Conservation (phyloP, 306 rosid genomes). For the Prunus davidiana region DNA sequence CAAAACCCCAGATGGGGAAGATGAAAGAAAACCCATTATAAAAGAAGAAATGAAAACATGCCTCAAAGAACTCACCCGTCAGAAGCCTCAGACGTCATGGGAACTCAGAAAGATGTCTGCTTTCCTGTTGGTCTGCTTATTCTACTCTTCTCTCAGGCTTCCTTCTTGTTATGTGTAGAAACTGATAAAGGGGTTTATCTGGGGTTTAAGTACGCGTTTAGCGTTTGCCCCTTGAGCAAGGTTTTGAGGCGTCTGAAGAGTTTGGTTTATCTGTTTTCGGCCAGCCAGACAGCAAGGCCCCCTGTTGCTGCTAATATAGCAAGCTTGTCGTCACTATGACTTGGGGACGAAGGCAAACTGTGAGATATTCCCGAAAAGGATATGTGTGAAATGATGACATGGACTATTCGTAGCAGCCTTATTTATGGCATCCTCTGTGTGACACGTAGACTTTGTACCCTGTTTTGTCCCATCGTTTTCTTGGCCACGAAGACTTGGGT, state of each 20-base stretch:
- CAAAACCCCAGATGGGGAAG: background rate
- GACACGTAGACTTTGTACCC: background rate
- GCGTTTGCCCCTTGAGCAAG: background rate
- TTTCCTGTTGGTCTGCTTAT: background rate
- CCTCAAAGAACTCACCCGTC: slow-evolving; percentile 32
- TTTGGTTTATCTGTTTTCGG: background rate
- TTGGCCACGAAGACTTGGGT: background rate
- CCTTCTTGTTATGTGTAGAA: background rate
- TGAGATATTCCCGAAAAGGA: background rate
- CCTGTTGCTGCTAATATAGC: background rate
- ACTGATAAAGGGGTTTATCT: background rate
- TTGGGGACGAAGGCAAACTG: slow-evolving; percentile 8
- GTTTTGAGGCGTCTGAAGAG: background rate
- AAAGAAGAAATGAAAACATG: background rate
- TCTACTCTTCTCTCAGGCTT: background rate
- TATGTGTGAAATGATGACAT: background rate
- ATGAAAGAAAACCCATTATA: background rate
- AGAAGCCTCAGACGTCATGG: slow-evolving; percentile 33
- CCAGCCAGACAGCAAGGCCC: background rate
- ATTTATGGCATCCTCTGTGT: background rate
- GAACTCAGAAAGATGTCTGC: background rate
- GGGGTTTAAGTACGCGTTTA: background rate
- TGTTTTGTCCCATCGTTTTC: background rate
- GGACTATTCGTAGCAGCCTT: background rate
- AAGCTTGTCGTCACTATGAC: background rate